A percentile compares a stretch with the other conserved stretches of the same genome.
Conservation (phyloP, 2,329 filamentous ascomycete genomes). For the Fusarium miscanthi region DNA sequence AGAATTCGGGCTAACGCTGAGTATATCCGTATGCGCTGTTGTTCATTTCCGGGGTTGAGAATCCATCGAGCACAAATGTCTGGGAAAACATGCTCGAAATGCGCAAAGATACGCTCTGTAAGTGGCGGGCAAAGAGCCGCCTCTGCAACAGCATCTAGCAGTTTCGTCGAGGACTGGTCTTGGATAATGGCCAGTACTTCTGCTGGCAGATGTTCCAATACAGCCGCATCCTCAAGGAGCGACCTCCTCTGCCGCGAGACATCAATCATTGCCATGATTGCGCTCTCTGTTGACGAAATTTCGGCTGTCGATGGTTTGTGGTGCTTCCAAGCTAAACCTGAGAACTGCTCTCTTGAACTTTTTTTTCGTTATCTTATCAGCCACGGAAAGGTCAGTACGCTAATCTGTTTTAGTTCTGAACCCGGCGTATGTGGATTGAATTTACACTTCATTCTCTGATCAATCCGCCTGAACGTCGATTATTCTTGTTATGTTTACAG, state of each 20-base stretch:
- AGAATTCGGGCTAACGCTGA: slow-evolving; percentile 82
- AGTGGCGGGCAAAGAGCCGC: slow-evolving; percentile 75
- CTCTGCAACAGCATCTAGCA: slow-evolving; percentile 77
- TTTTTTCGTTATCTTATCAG: slow-evolving; percentile 49
- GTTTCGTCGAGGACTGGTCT: slow-evolving; percentile 69
- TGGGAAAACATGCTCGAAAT: slow-evolving; percentile 80
- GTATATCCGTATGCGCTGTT: slow-evolving; percentile 61
- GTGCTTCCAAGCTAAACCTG: slow-evolving; percentile 38
- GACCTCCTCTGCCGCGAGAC: slow-evolving; percentile 65
- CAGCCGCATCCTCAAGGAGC: slow-evolving; percentile 65
- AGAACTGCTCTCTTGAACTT: slow-evolving; percentile 49
- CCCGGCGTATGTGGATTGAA: not conserved
- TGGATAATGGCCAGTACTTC: slow-evolving; percentile 77
- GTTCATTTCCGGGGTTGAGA: slow-evolving; percentile 55
- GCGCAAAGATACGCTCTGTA: slow-evolving; percentile 78
- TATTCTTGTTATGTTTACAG: not conserved
- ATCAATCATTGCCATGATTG: slow-evolving; percentile 66
- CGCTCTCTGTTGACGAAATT: slow-evolving; percentile 46
- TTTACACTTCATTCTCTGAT: not conserved
- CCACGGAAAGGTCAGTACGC: not conserved
- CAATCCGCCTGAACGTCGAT: not conserved
- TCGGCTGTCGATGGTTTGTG: slow-evolving; percentile 42
- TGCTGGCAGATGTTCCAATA: slow-evolving; percentile 71
- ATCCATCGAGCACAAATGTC: slow-evolving; percentile 88
- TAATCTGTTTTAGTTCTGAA: slow-evolving; percentile 25